These are phyloP conservation scores for Hirschioporus abietinus DNA, from an alignment of 768 basidiomycete genomes.

Conservation along the genomic window DNA sequence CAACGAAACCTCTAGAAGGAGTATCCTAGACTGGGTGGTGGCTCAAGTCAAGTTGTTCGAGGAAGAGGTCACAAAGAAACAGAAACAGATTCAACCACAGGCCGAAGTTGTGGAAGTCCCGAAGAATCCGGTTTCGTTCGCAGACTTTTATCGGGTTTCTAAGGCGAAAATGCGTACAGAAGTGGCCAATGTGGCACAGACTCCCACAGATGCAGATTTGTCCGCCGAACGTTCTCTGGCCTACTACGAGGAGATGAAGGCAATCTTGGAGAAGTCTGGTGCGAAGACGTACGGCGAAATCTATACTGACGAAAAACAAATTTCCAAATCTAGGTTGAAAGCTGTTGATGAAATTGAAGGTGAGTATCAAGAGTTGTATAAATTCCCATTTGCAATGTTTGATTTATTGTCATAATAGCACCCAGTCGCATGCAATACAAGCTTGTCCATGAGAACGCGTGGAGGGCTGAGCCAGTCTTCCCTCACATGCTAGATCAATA, in stretches of 20 bases:
- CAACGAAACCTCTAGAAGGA: slow-evolving; percentile 1
- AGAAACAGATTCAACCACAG: background rate
- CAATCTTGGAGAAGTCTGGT: slow-evolving; percentile 25
- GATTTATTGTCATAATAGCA: background rate
- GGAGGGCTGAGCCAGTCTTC: slow-evolving; percentile 20
- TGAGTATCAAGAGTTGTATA: too few species aligned
- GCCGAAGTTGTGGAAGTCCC: background rate
- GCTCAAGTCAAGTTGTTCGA: background rate
- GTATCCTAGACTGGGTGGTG: slow-evolving; percentile 19
- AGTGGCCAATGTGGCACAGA: background rate
- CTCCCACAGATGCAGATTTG: background rate
- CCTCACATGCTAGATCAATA: slow-evolving; percentile 34
- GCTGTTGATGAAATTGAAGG: slow-evolving; percentile 17
- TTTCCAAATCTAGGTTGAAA: background rate
- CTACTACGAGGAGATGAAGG: slow-evolving; percentile 30
- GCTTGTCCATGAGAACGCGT: background rate
- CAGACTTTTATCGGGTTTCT: background rate
- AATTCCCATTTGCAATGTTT: too few species aligned
- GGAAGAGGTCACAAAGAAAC: background rate
- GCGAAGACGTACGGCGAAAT: slow-evolving; percentile 42
- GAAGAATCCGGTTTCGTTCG: background rate
- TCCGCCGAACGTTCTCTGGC: background rate
- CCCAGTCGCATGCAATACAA: background rate
- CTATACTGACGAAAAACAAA: slow-evolving; percentile 23
- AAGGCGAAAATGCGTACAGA: background rate